These are phyloP conservation scores for Athelia psychrophila DNA, from an alignment of 1,284 basidiomycete species.

Conservation along the genomic window DNA sequence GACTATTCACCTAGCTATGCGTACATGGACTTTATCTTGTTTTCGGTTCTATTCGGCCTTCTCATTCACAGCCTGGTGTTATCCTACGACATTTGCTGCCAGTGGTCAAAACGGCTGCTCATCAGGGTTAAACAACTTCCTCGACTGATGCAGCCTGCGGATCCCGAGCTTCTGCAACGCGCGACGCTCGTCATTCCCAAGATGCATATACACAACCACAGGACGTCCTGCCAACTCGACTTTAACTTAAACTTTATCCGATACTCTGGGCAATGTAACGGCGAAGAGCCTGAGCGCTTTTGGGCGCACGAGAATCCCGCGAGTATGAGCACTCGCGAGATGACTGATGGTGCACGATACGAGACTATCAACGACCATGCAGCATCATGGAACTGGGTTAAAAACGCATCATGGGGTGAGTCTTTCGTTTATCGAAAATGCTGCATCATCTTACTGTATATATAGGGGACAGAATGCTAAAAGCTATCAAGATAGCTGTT, in stretches of 20 bases:
- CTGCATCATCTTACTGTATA: constrained; percentile 18
- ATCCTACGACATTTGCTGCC: constrained; percentile 30
- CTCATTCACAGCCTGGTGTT: constrained; percentile 12
- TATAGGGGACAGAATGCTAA: constrained; percentile 2
- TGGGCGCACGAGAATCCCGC: constrained; percentile 9
- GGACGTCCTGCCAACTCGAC: neutral
- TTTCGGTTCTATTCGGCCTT: constrained; percentile 14
- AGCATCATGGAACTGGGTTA: constrained; percentile 7
- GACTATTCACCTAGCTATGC: constrained; percentile 19
- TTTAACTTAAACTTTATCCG: constrained; percentile 11
- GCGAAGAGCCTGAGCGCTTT: constrained; percentile 11
- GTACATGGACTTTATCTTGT: constrained; percentile 30
- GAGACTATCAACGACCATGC: constrained; percentile 12
- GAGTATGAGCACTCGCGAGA: constrained; percentile 9
- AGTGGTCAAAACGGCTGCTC: constrained; percentile 23
- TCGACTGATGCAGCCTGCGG: neutral
- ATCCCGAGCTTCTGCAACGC: constrained; percentile 9
- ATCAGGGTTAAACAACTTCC: neutral
- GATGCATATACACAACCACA: constrained; percentile 9
- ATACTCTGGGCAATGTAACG: constrained; percentile 6
- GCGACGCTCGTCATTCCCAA: constrained; percentile 3
- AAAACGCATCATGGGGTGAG: constrained; percentile 6
- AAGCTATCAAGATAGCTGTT: neutral
- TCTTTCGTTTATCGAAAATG: neutral
- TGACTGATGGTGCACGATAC: constrained; percentile 9